These are phyloP conservation scores for Fusarium sp. DNA, from an alignment of 2,329 filamentous ascomycete genomes.

Conservation along the genomic window DNA sequence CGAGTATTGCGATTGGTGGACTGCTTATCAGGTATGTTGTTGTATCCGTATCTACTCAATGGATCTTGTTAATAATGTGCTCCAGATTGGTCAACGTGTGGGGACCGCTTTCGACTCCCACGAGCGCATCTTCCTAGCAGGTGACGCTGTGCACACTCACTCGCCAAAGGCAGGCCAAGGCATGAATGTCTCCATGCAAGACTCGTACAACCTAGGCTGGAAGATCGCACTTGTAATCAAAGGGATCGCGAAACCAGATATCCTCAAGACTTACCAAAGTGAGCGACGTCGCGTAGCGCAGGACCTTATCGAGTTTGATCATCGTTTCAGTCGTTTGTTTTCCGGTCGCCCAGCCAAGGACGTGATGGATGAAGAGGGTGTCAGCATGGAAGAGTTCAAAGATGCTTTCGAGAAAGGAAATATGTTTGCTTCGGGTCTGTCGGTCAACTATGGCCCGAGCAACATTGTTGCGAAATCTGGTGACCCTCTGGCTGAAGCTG, in stretches of 20 bases:
- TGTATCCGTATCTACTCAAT: accelerated
- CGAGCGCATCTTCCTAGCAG: slow-evolving; percentile 71
- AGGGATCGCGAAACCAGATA: slow-evolving; percentile 63
- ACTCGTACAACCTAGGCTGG: slow-evolving; percentile 72
- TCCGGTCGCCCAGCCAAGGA: neutral
- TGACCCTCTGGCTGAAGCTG: neutral
- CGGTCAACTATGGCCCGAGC: neutral
- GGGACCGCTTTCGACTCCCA: neutral
- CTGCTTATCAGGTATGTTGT: neutral
- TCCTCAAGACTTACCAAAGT: slow-evolving; percentile 69
- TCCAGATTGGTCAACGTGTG: neutral
- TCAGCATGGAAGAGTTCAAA: slow-evolving; percentile 2
- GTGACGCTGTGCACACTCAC: slow-evolving; percentile 78
- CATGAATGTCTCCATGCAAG: slow-evolving; percentile 72
- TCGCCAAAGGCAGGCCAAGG: slow-evolving; percentile 78
- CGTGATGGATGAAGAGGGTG: slow-evolving; percentile 1
- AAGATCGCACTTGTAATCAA: slow-evolving; percentile 65
- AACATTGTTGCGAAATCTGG: neutral
- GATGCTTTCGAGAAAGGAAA: neutral
- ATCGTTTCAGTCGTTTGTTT: neutral
- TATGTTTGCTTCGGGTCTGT: neutral
- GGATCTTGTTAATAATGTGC: accelerated
- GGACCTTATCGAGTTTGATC: slow-evolving; percentile 69
- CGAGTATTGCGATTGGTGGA: slow-evolving; percentile 4
- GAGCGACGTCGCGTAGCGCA: slow-evolving; percentile 72